Base-by-base conservation (phyloP, 768 basidiomycete genomes). In the Mycena olivaceomarginata region DNA sequence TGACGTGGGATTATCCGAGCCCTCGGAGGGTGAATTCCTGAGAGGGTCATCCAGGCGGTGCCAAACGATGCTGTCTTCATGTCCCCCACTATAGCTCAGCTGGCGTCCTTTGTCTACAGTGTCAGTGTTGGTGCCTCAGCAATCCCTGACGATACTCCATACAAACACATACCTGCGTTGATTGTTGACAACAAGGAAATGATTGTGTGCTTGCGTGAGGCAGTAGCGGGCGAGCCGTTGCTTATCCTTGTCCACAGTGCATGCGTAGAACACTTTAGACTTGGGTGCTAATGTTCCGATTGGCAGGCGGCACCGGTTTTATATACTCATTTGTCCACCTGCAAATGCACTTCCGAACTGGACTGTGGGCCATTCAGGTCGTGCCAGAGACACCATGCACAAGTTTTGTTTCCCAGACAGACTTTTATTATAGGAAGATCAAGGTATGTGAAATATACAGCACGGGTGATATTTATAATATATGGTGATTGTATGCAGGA, bases 291-390 rank as follows among this genome's bases (percentile, higher is more conserved):
- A 53, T 22, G 20, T 53, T 18, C 51, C 51, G n/a, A 12, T 39
- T 0, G 37, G 22, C 48, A 68, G 67, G 67, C 51, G 67, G 37
- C 25, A 9, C 5, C 40, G 67, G 67, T 8, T 15, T 57, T 18
- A 56, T 68, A 68, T 68, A 68, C 51, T 53, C 67, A 10, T 68
- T 68, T n/a, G 39, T 12, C 51, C 56, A 68, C 37, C 11, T 68
- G 16, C 67, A 68, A 51, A 68, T 8, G 37, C 67, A 56, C 51
- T 67, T 67, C 66, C 25, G 18, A 1, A 67, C 12, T 39, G 66
- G 64, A 9, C 40, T 66, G n/a, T 66, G 67, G 67, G 67, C 67
- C 18, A 67, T 67, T 13, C 67, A 67, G n/a, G 56, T 69, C n/a
- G 18, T 20, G 8, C 4, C 20, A 16, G 68, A 69, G n/a, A 69